These are phyloP conservation scores for Fusarium sp. DNA, from an alignment of 2,329 filamentous ascomycete species.

Conservation along the genomic window DNA sequence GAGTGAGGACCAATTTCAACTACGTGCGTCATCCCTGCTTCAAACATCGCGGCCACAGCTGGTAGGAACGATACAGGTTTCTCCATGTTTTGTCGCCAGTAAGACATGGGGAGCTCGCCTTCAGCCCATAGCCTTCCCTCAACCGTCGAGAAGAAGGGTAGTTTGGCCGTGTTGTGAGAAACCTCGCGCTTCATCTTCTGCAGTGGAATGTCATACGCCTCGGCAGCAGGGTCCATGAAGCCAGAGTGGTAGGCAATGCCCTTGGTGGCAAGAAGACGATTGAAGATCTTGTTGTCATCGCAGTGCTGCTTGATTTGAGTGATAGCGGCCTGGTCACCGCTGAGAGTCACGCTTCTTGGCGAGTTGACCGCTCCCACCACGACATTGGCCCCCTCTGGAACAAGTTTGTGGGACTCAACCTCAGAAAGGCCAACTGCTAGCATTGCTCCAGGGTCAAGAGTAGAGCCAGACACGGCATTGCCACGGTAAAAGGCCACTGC, in stretches of 20 bases:
- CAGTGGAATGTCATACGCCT: not conserved
- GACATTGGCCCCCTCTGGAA: not conserved
- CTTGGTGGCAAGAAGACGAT: constrained; percentile 37
- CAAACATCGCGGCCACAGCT: not conserved
- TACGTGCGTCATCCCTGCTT: not conserved
- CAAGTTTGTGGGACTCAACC: not conserved
- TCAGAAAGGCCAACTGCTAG: not conserved
- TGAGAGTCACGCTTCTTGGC: constrained; percentile 49
- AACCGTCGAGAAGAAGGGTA: not conserved
- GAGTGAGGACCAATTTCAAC: not conserved
- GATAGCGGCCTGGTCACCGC: constrained; percentile 48
- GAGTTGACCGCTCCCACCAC: constrained; percentile 41
- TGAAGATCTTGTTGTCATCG: constrained; percentile 49
- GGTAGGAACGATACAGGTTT: not conserved
- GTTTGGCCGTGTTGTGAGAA: not conserved
- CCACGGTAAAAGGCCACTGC: constrained; percentile 1
- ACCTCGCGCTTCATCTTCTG: not conserved
- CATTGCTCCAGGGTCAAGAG: not conserved
- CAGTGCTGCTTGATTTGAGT: constrained; percentile 41
- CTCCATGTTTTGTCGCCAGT: not conserved
- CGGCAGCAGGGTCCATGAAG: not conserved
- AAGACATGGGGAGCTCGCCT: not conserved
- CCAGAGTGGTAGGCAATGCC: constrained; percentile 29
- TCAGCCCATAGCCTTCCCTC: not conserved
- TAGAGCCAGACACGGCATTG: not conserved